These are phyloP conservation scores for Raffaelea deltoideospora DNA, from an alignment of 2,329 filamentous ascomycete species.

Conservation along the genomic window DNA sequence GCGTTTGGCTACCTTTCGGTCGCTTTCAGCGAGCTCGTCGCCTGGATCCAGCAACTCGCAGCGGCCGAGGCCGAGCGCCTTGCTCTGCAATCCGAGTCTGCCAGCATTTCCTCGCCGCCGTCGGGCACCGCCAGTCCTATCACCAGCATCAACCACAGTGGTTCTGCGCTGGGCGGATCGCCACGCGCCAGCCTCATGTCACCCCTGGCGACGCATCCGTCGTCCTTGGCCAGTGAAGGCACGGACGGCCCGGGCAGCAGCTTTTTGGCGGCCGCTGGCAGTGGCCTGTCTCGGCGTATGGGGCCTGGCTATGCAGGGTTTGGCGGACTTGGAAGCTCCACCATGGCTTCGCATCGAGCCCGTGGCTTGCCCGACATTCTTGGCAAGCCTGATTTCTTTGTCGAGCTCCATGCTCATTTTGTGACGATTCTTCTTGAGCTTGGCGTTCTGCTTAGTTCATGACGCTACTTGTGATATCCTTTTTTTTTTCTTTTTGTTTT, in stretches of 20 bases:
- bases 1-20: slow-evolving; percentile 46
- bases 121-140: slow-evolving; percentile 15
- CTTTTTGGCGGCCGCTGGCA: slow-evolving; percentile 36
- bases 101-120: slow-evolving; percentile 21
- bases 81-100: slow-evolving; percentile 22
- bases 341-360: slow-evolving; percentile 37
- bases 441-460: slow-evolving; percentile 27
- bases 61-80: slow-evolving; percentile 44
- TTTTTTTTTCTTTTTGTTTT: background rate
- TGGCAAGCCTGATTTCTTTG: slow-evolving; percentile 52
- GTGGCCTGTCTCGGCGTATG: slow-evolving; percentile 42
- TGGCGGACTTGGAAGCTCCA: slow-evolving; percentile 36
- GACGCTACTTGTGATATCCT: background rate
- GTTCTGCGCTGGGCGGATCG: slow-evolving; percentile 14
- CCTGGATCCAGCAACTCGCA: slow-evolving; percentile 50
- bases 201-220: slow-evolving; percentile 9
- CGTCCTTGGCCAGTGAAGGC: slow-evolving; percentile 13
- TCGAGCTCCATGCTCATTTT: slow-evolving; percentile 49
- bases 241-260: slow-evolving; percentile 31
- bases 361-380: slow-evolving; percentile 51
- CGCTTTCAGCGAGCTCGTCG: slow-evolving; percentile 48
- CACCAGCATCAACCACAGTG: slow-evolving; percentile 16
- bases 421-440: slow-evolving; percentile 47
- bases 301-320: slow-evolving; percentile 37
- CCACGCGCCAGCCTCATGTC: slow-evolving; percentile 10